Evolutionary conservation across 2,329 filamentous ascomycete genomes (phyloP), one percentile per base, ranked within the genome.

Genomic region (Stylonectria norvegica): DNA sequence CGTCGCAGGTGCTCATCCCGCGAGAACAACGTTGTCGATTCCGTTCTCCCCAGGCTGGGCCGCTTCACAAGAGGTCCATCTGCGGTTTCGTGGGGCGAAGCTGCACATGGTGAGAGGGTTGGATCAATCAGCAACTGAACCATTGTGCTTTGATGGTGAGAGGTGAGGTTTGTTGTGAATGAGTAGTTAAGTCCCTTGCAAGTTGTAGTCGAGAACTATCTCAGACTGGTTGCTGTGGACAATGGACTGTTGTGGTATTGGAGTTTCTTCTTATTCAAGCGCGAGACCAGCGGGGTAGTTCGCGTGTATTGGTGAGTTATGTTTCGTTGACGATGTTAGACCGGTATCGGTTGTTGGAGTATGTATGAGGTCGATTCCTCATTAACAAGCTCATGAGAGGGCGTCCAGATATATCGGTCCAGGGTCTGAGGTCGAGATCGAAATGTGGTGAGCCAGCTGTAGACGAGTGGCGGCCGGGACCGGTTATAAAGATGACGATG

Each of bases 1-100:
- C 62, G 64, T 27, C 60, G 56, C 14, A 55, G 56, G 40, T 71
- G 64, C 37, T 74, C 71, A 42, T 74, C 70, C 20, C 64, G 57
- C 33, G 59, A 62, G 56, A 65, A 62, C 22, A 58, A 43, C 34
- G 5, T 9, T 6, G 53, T 45, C 9, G 52, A 52, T 30, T 57
- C 55, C 17, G 45, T 55, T 25, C 55, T 48, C 25, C 47, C 46
- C 31, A 55, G 43, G 31, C 36, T 48, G 34, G 52, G 50, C 43
- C 57, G 41, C 43, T 44, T 56, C 41, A 31, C 37, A 14, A 44
- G 43, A 31, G 45, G 30, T 14, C 48, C 49, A 43, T 61, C 50
- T 17, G 43, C 38, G 15, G 44, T 38, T 31, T 61, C 58, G 15
- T 55, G 46, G 30, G 43, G 43, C 7, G 51, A 45, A 23, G 45